phyloP scores from a whole-genome alignment of 1,284 basidiomycete genomes.

The Naganishia cerealis region DNA sequence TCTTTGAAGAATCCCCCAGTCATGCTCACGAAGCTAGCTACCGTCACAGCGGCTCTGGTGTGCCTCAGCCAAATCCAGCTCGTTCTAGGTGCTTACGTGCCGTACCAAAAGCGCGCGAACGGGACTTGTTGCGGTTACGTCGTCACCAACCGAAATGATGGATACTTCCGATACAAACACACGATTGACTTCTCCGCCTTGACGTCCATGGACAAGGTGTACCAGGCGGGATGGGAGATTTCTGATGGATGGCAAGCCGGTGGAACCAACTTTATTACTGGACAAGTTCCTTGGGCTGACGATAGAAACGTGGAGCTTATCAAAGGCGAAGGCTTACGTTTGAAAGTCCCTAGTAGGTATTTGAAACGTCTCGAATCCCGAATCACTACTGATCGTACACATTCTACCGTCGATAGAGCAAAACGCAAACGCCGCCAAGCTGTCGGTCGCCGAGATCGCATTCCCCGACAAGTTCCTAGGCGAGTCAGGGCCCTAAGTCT shows the following conservation, averaged over 20 bases:
- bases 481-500: no score
- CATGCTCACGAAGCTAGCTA: slow-evolving; percentile 1
- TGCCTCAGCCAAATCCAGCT: slow-evolving; percentile 14
- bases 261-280: neutral
- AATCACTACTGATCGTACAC: neutral
- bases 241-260: slow-evolving; percentile 18
- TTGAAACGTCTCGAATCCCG: neutral
- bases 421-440: slow-evolving; percentile 10
- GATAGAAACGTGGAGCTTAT: slow-evolving; percentile 8
- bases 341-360: slow-evolving; percentile 16
- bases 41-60: slow-evolving; percentile 4
- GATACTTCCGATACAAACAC: slow-evolving; percentile 11
- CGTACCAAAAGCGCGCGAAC: slow-evolving; percentile 8
- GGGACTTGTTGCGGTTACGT: slow-evolving; percentile 10
- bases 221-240: slow-evolving; percentile 9
- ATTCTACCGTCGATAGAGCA: neutral
- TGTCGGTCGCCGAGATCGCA: slow-evolving; percentile 10
- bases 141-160: slow-evolving; percentile 14
- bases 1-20: neutral
- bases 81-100: neutral
- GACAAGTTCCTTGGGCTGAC: slow-evolving; percentile 5
- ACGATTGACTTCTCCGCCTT: slow-evolving; percentile 14
- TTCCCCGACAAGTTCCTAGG: slow-evolving; percentile 6
- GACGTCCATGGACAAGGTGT: slow-evolving; percentile 14
- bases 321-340: slow-evolving; percentile 5